Conservation (phyloP, 805 yeast species). For the Candida ulmi region DNA sequence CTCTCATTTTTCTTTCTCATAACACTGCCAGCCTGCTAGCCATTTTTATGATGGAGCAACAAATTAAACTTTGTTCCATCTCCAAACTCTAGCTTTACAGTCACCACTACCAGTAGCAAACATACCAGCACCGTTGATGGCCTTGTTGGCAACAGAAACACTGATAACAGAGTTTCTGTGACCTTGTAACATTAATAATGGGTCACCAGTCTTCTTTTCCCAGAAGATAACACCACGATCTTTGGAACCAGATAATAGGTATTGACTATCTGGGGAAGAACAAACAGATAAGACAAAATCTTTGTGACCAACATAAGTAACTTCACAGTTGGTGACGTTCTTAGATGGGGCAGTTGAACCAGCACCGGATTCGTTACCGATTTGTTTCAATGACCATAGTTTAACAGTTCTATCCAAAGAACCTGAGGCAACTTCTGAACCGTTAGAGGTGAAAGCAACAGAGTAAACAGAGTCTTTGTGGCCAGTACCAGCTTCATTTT, state of each 20-base stretch:
- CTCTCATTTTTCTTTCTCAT: too few relatives aligned
- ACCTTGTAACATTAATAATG: slow-evolving; percentile 92
- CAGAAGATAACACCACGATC: slow-evolving; percentile 97
- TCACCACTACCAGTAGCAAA: slow-evolving; percentile 98
- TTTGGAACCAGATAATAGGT: slow-evolving; percentile 89
- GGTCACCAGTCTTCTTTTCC: slow-evolving; percentile 90
- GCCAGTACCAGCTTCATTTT: slow-evolving; percentile 83
- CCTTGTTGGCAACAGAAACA: slow-evolving; percentile 84
- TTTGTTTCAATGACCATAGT: slow-evolving; percentile 83
- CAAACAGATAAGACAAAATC: slow-evolving; percentile 94
- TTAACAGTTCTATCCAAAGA: slow-evolving; percentile 94
- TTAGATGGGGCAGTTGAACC: slow-evolving; percentile 35
- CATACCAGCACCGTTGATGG: slow-evolving; percentile 66
- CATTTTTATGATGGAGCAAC: not conserved
- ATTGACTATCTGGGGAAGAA: slow-evolving; percentile 87
- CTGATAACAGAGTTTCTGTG: slow-evolving; percentile 94
- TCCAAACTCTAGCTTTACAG: slow-evolving; percentile 96
- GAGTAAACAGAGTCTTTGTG: slow-evolving; percentile 95
- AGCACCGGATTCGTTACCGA: slow-evolving; percentile 37
- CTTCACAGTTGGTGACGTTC: slow-evolving; percentile 63
- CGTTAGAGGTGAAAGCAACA: slow-evolving; percentile 88
- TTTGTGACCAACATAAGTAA: slow-evolving; percentile 91
- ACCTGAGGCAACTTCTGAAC: slow-evolving; percentile 89
- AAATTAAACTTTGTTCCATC: slow-evolving; percentile 50
- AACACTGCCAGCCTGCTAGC: slow-evolving; percentile 1